Percentiles rank a stretch among this genome's conserved stretches.
phyloP scores from a whole-genome alignment of 2,329 filamentous ascomycete species.

The Helicocarpus griseus region DNA sequence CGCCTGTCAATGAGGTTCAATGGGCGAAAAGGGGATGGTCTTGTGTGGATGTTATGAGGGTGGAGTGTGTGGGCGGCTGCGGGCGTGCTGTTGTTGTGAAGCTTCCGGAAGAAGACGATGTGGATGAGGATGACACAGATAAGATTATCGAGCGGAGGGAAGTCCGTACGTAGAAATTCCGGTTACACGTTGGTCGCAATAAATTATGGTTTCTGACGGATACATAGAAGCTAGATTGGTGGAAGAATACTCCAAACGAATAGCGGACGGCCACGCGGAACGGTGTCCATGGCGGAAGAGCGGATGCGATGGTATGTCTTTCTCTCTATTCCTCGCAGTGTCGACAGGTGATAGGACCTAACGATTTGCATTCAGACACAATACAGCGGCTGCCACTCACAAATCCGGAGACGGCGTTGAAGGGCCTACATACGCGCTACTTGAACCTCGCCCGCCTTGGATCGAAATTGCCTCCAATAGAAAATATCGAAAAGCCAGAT shows the following conservation, averaged over 20 bases:
- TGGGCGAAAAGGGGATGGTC: slow-evolving; percentile 94
- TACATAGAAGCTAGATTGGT: slow-evolving; percentile 54
- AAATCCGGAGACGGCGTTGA: slow-evolving; percentile 50
- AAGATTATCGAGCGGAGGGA: slow-evolving; percentile 33
- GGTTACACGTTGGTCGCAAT: background rate
- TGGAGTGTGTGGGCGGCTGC: slow-evolving; percentile 72
- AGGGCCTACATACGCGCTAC: slow-evolving; percentile 54
- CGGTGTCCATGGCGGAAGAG: slow-evolving; percentile 77
- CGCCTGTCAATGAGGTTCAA: slow-evolving; percentile 74
- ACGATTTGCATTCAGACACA: slow-evolving; percentile 35
- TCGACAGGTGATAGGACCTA: background rate
- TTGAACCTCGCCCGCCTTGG: slow-evolving; percentile 38
- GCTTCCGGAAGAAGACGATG: slow-evolving; percentile 52
- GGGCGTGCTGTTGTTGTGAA: slow-evolving; percentile 76
- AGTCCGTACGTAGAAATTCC: slow-evolving; percentile 28
- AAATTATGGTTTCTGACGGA: background rate
- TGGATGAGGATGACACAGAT: slow-evolving; percentile 35
- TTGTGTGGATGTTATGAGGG: slow-evolving; percentile 72
- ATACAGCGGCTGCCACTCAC: slow-evolving; percentile 58
- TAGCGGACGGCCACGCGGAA: slow-evolving; percentile 65
- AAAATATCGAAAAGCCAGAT: slow-evolving; percentile 23
- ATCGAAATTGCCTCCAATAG: slow-evolving; percentile 26
- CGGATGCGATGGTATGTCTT: slow-evolving; percentile 66
- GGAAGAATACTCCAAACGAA: slow-evolving; percentile 62
- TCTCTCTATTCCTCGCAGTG: background rate